These are phyloP conservation scores for Pochonia chlamydosporia DNA, from an alignment of 2,329 filamentous ascomycete genomes.

Conservation along the genomic window DNA sequence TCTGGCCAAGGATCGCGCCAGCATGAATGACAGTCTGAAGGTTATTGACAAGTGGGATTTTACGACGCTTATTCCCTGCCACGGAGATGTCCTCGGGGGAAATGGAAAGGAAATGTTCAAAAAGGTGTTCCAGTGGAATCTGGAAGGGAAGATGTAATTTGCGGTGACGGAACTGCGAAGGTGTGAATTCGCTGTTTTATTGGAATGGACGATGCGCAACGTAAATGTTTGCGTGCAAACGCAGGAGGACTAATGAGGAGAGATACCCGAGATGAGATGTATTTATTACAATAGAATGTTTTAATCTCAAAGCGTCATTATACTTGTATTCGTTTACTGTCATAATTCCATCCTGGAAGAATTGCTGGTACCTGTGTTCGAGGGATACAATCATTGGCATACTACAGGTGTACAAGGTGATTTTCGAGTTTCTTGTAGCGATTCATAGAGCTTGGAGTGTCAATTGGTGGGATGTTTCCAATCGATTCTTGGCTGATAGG, in stretches of 20 bases:
- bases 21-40: slow-evolving; percentile 63
- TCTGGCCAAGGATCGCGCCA: slow-evolving; percentile 52
- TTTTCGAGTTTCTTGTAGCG: no score
- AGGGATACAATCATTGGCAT: no score
- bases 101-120: slow-evolving; percentile 68
- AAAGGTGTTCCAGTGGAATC: slow-evolving; percentile 79
- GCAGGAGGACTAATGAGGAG: background rate
- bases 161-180: background rate
- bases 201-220: background rate
- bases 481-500: no score
- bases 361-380: no score
- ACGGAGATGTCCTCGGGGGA: slow-evolving; percentile 80
- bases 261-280: slow-evolving; percentile 1
- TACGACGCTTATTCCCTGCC: slow-evolving; percentile 79
- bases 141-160: slow-evolving; percentile 35
- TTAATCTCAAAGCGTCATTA: no score
- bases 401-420: no score
- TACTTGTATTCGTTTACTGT: no score
- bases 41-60: slow-evolving; percentile 80
- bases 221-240: background rate
- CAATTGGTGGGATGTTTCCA: no score
- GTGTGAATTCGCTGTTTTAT: background rate
- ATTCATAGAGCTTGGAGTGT: no score
- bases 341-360: no score
- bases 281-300: background rate